Percentiles rank a stretch among this genome's conserved stretches.
Evolutionary conservation across 2,329 filamentous ascomycete species (phyloP).

Genomic region (Karstenula rhodostoma): DNA sequence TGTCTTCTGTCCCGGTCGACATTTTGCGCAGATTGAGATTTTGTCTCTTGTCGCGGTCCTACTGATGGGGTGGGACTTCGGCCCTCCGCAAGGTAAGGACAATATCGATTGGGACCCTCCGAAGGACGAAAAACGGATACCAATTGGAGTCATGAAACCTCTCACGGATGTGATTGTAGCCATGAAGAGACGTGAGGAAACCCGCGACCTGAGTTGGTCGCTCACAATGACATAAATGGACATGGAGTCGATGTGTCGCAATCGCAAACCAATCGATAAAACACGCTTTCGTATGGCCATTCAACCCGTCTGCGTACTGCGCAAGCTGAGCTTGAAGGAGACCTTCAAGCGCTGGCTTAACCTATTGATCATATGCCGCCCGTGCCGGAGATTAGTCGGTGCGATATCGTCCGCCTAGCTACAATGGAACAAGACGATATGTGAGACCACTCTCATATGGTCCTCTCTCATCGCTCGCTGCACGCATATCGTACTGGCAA

Average conservation of each 20-base stretch:
- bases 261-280: neutral
- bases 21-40: constrained; percentile 8
- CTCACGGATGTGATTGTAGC: neutral
- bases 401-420: neutral
- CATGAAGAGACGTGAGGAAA: neutral
- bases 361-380: too few species aligned
- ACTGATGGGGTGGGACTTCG: neutral
- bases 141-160: constrained; percentile 5
- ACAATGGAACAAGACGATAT: neutral
- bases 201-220: neutral
- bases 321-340: neutral
- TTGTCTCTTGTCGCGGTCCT: constrained; percentile 1
- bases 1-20: constrained; percentile 5
- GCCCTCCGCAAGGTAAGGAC: neutral
- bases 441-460: too few species aligned
- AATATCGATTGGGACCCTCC: neutral
- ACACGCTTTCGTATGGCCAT: neutral
- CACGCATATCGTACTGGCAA: neutral
- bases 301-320: neutral
- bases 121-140: neutral
- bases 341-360: too few species aligned
- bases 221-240: neutral
- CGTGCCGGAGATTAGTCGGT: neutral
- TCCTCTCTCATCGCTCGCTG: neutral
- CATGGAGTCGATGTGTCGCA: neutral